A percentile compares a stretch with the other conserved stretches of the same genome.
These are phyloP conservation scores for Lanmaoa pseudosensibilis DNA, from an alignment of 768 basidiomycete species.

Conservation along the genomic window DNA sequence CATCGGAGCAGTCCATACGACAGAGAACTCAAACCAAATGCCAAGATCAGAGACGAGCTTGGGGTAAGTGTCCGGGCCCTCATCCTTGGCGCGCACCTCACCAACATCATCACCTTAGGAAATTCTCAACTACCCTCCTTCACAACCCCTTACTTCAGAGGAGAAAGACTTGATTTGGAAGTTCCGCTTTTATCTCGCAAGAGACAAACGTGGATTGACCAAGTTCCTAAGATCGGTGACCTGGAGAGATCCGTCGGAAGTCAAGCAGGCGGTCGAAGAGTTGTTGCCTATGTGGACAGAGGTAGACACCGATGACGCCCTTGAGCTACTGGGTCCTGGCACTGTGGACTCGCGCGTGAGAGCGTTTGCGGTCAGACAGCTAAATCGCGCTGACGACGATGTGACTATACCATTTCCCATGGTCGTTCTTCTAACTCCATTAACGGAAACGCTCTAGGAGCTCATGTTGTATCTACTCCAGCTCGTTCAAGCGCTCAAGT, in stretches of 20 bases:
- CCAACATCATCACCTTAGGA: conserved; percentile 47
- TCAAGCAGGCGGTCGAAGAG: conserved; percentile 97
- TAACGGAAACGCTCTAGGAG: conserved; percentile 54
- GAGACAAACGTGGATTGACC: conserved; percentile 91
- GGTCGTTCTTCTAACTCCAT: not conserved
- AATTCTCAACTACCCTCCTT: conserved; percentile 90
- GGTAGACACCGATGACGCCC: conserved; percentile 93
- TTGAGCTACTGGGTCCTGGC: conserved; percentile 89
- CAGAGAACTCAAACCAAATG: conserved; percentile 94
- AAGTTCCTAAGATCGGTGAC: conserved; percentile 98
- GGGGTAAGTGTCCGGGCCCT: conserved; percentile 51
- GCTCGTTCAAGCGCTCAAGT: conserved; percentile 96
- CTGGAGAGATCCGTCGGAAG: conserved; percentile 94
- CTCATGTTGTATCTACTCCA: conserved; percentile 90
- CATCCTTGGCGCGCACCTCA: not conserved
- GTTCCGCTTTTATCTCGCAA: conserved; percentile 94
- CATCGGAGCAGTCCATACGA: conserved; percentile 95
- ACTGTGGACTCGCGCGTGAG: conserved; percentile 90
- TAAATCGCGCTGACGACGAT: conserved; percentile 92
- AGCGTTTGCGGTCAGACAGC: conserved; percentile 90
- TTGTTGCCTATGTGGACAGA: conserved; percentile 95
- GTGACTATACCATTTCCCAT: conserved; percentile 43
- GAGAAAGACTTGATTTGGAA: conserved; percentile 99
- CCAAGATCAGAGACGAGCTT: conserved; percentile 90
- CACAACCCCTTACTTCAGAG: conserved; percentile 78